Evolutionary conservation across 2,329 filamentous ascomycete species (phyloP).

Genomic region (Dactylellina parvicollis): DNA sequence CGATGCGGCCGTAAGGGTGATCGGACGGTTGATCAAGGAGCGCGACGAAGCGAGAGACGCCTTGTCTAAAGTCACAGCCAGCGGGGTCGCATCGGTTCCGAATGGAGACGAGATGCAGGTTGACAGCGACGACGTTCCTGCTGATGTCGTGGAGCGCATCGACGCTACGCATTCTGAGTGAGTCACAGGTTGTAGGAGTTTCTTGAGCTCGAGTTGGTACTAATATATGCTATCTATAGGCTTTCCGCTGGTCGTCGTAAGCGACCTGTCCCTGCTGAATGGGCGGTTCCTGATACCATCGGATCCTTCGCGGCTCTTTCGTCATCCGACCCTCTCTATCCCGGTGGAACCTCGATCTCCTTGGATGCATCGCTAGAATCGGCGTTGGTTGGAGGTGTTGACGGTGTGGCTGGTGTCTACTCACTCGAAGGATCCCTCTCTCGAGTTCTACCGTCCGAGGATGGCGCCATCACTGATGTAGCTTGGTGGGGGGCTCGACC

Average conservation of each 20-base stretch:
- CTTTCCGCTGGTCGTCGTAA: slow-evolving; percentile 90
- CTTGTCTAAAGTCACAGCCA: slow-evolving; percentile 83
- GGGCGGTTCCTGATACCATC: slow-evolving; percentile 80
- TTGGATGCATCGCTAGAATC: slow-evolving; percentile 71
- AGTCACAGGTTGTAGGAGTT: slow-evolving; percentile 60
- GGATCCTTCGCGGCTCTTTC: slow-evolving; percentile 68
- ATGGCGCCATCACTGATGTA: slow-evolving; percentile 73
- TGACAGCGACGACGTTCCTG: slow-evolving; percentile 79
- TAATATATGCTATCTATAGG: slow-evolving; percentile 63
- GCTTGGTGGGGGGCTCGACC: slow-evolving; percentile 75
- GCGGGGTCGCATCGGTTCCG: slow-evolving; percentile 64
- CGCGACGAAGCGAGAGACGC: slow-evolving; percentile 91
- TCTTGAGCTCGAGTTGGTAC: not conserved
- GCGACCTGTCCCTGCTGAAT: slow-evolving; percentile 82
- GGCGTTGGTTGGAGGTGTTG: slow-evolving; percentile 77
- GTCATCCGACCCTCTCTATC: slow-evolving; percentile 69
- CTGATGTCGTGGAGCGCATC: slow-evolving; percentile 75
- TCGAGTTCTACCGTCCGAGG: slow-evolving; percentile 71
- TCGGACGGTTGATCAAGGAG: slow-evolving; percentile 88
- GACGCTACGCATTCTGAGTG: slow-evolving; percentile 83
- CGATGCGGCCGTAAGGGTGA: slow-evolving; percentile 94
- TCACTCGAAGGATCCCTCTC: slow-evolving; percentile 80
- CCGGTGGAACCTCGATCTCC: slow-evolving; percentile 69
- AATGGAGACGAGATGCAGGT: slow-evolving; percentile 92
- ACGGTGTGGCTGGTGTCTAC: slow-evolving; percentile 79